Evolutionary conservation across 805 yeast species (phyloP).

Genomic region (Hanseniaspora jakobsenii): DNA sequence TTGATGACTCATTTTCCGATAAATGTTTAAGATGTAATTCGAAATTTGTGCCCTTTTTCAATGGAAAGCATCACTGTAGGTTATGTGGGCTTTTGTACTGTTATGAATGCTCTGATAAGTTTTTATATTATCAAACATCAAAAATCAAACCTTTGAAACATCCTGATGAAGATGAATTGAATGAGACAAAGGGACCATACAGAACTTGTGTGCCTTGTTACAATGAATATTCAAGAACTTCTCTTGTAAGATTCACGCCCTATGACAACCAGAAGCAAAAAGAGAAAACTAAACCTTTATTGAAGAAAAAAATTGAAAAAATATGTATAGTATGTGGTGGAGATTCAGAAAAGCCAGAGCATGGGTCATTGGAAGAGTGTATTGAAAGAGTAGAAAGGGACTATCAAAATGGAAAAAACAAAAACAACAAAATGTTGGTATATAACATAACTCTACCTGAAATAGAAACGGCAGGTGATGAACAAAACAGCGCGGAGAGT

Average conservation of each 20-base stretch:
- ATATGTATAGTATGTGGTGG: conserved; percentile 6
- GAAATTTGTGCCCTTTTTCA: conserved; percentile 35
- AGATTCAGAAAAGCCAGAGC: neutral
- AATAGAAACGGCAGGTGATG: conserved; percentile 15
- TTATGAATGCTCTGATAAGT: conserved; percentile 26
- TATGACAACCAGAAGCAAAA: no score
- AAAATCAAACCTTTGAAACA: conserved; percentile 24
- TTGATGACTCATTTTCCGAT: conserved; percentile 15
- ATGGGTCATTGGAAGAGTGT: conserved; percentile 36
- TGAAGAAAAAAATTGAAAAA: no score
- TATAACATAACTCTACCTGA: conserved; percentile 34
- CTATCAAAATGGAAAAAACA: conserved; percentile 37
- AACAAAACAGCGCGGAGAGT: conserved; percentile 26
- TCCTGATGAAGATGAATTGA: conserved; percentile 14
- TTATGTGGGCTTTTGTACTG: conserved; percentile 59
- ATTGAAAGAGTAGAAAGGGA: conserved; percentile 43
- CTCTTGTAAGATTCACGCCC: conserved; percentile 1
- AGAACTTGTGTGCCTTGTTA: conserved; percentile 50
- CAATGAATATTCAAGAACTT: conserved; percentile 31
- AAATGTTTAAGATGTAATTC: conserved; percentile 39
- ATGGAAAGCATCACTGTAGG: conserved; percentile 58
- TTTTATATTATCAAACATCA: conserved; percentile 23
- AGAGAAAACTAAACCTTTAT: no score
- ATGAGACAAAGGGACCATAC: conserved; percentile 25
- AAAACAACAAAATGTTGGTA: conserved; percentile 74